Evolutionary conservation across 768 basidiomycete species (phyloP).

Genomic region (Infundibulicybe gibba): DNA sequence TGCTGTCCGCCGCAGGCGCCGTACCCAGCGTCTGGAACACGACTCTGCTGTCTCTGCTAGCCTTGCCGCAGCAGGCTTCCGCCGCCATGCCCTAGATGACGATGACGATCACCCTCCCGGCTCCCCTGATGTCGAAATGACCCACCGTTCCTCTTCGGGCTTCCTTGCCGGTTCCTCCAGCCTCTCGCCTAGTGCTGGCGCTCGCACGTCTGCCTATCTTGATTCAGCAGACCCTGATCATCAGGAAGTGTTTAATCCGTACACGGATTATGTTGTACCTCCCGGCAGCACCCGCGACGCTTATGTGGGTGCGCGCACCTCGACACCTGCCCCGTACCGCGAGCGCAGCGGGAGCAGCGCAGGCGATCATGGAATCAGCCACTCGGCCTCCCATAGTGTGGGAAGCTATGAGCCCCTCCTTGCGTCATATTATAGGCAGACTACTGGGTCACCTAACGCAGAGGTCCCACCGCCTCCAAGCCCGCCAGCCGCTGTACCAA

Average conservation of each 20-base stretch:
- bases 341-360: conserved; percentile 26
- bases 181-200: conserved; percentile 20
- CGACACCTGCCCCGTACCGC: conserved; percentile 36
- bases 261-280: conserved; percentile 39
- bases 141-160: conserved; percentile 36
- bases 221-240: conserved; percentile 33
- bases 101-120: conserved; percentile 37
- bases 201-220: conserved; percentile 31
- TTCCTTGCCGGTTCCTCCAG: conserved; percentile 14
- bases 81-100: conserved; percentile 65
- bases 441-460: conserved; percentile 15
- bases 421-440: conserved; percentile 33
- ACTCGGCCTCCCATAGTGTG: conserved; percentile 45
- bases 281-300: conserved; percentile 24
- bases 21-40: conserved; percentile 58
- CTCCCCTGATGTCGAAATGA: conserved; percentile 34
- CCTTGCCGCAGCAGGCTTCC: conserved; percentile 67
- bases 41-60: conserved; percentile 72
- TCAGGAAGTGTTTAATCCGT: conserved; percentile 45
- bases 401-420: conserved; percentile 63
- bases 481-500: conserved; percentile 16
- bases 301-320: conserved; percentile 44
- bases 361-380: conserved; percentile 22
- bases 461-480: conserved; percentile 20
- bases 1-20: conserved; percentile 62